Evolutionary conservation across 257 asterid species (phyloP).

Genomic region (Przewalskia tangutica): DNA sequence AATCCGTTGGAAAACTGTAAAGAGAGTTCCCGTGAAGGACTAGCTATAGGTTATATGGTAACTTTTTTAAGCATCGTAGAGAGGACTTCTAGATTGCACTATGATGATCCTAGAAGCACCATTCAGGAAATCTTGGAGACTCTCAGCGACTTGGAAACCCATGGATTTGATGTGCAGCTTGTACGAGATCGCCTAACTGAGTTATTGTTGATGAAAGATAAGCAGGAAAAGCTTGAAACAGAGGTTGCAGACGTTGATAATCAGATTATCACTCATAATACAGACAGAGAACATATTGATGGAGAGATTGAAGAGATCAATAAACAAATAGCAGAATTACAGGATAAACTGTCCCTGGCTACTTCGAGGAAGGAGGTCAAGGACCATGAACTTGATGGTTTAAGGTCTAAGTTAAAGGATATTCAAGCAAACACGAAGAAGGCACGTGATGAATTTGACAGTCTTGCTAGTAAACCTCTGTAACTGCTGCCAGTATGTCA

Average conservation of each 20-base stretch:
- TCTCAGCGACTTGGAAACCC: conserved; percentile 44
- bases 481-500: background rate
- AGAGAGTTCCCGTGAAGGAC: conserved; percentile 69
- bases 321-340: conserved; percentile 31
- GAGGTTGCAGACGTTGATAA: conserved; percentile 15
- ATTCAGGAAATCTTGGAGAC: conserved; percentile 46
- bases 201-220: conserved; percentile 25
- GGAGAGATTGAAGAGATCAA: conserved; percentile 35
- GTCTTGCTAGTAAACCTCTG: conserved; percentile 12
- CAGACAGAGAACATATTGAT: conserved; percentile 20
- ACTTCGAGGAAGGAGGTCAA: conserved; percentile 21
- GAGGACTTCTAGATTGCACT: conserved; percentile 31
- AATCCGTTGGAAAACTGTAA: conserved; percentile 32
- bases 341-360: conserved; percentile 28
- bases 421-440: conserved; percentile 15
- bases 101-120: conserved; percentile 29
- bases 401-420: conserved; percentile 24
- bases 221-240: conserved; percentile 23
- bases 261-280: conserved; percentile 16
- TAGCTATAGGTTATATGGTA: conserved; percentile 74
- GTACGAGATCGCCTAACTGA: conserved; percentile 25
- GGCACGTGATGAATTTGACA: conserved; percentile 17
- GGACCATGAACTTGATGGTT: conserved; percentile 23
- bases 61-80: conserved; percentile 49
- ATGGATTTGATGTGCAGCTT: conserved; percentile 50